phyloP scores from a whole-genome alignment of 495 filamentous ascomycete genomes.

The Aspergillus panamensis region DNA sequence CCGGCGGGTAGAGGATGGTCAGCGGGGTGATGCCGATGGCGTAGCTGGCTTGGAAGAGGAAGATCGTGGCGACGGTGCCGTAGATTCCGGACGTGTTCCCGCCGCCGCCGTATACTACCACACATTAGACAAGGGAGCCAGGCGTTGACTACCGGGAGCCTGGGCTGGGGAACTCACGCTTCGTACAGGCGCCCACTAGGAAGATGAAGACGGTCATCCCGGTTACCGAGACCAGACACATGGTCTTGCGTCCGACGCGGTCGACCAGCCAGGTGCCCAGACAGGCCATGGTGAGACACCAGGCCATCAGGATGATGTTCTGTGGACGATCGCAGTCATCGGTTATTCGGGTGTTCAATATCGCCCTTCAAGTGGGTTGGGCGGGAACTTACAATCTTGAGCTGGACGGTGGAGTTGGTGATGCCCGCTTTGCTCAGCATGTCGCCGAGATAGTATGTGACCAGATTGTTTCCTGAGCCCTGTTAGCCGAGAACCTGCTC shows the following conservation, averaged over 20 bases:
- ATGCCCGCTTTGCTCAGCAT: constrained; percentile 1
- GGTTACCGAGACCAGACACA: neutral
- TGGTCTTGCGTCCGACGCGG: neutral
- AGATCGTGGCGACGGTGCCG: neutral
- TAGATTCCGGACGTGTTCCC: neutral
- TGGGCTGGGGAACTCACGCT: neutral
- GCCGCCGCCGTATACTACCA: neutral
- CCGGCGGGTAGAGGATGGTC: neutral
- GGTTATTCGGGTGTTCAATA: neutral
- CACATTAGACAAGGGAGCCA: too few relatives aligned
- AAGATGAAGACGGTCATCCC: neutral
- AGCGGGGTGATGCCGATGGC: neutral
- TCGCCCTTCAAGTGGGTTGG: too few relatives aligned
- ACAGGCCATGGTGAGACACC: neutral
- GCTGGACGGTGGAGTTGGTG: neutral
- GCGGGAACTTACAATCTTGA: neutral
- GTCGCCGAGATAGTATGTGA: neutral
- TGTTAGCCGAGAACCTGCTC: neutral
- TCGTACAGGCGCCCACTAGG: neutral
- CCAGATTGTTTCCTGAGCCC: neutral
- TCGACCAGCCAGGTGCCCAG: neutral
- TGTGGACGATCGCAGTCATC: neutral
- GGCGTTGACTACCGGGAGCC: neutral
- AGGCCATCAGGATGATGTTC: neutral
- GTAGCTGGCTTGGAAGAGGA: neutral